phyloP scores from a whole-genome alignment of 2,329 filamentous ascomycete genomes.

The Pseudocercospora macadamiae region DNA sequence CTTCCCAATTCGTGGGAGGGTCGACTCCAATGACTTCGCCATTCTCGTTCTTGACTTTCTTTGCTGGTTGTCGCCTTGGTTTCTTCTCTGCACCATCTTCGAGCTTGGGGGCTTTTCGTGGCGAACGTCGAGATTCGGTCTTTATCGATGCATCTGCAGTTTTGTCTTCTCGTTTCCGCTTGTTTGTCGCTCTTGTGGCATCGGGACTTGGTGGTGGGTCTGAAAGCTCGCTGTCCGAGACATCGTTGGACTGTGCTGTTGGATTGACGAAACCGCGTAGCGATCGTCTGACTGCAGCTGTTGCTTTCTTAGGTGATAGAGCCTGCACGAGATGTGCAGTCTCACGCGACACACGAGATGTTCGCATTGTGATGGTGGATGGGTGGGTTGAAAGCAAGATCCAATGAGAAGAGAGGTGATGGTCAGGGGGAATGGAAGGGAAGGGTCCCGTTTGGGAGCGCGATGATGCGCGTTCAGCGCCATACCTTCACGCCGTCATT shows the following conservation, averaged over 20 bases:
- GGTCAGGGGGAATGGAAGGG: constrained; percentile 12
- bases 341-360: constrained; percentile 30
- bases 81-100: constrained; percentile 23
- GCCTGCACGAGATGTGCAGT: constrained; percentile 29
- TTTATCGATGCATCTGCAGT: constrained; percentile 16
- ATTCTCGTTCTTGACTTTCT: constrained; percentile 38
- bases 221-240: constrained; percentile 21
- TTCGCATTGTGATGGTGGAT: constrained; percentile 22
- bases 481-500: background rate
- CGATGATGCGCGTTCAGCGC: too few relatives aligned
- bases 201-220: constrained; percentile 21
- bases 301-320: constrained; percentile 17
- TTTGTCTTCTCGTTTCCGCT: constrained; percentile 29
- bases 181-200: constrained; percentile 16
- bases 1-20: constrained; percentile 80
- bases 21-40: constrained; percentile 29
- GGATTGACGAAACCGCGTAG: constrained; percentile 26
- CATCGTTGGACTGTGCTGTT: constrained; percentile 5
- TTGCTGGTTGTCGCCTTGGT: constrained; percentile 36
- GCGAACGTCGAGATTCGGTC: constrained; percentile 28
- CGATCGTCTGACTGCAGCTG: constrained; percentile 23
- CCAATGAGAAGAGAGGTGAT: constrained; percentile 9
- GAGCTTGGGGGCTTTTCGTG: constrained; percentile 34
- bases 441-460: background rate
- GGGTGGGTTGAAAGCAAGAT: background rate